These are phyloP conservation scores for Macadamia tetraphylla DNA, from an alignment of 164 flowering plant species.

Conservation along the genomic window DNA sequence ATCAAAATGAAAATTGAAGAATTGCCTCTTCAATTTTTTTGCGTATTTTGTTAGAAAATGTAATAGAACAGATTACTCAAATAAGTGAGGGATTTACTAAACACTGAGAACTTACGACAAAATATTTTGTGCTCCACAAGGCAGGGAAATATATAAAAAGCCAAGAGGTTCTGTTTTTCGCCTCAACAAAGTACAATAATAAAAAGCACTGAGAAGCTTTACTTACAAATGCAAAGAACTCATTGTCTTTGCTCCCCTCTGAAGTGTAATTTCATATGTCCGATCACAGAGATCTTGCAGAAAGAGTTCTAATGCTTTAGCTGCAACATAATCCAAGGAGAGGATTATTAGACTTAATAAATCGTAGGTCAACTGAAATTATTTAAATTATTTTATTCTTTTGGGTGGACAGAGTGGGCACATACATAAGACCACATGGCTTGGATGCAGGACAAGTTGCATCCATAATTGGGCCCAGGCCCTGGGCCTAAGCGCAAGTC, in stretches of 20 bases:
- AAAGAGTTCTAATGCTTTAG: slow-evolving; percentile 80
- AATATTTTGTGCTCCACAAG: no score
- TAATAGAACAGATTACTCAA: no score
- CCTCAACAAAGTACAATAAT: background rate
- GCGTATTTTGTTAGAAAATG: no score
- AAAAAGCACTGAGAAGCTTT: background rate
- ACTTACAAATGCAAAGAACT: slow-evolving; percentile 73
- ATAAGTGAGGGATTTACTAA: no score
- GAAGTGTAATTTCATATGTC: slow-evolving; percentile 72
- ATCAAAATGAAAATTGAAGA: no score
- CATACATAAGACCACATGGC: background rate
- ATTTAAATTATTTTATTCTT: background rate
- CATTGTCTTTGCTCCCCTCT: slow-evolving; percentile 80
- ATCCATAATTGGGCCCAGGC: background rate
- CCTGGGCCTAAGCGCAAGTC: background rate
- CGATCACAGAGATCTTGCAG: slow-evolving; percentile 87
- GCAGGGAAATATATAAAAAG: background rate
- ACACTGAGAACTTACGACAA: no score
- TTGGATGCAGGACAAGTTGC: background rate
- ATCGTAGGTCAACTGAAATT: background rate
- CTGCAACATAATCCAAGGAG: slow-evolving; percentile 28
- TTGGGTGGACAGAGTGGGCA: background rate
- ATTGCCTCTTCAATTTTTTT: no score
- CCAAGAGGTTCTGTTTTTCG: background rate
- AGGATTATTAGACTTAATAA: background rate